Percentiles rank a stretch among this genome's conserved stretches.
Evolutionary conservation across 768 basidiomycete species (phyloP).

Genomic region (Trametes punicea): DNA sequence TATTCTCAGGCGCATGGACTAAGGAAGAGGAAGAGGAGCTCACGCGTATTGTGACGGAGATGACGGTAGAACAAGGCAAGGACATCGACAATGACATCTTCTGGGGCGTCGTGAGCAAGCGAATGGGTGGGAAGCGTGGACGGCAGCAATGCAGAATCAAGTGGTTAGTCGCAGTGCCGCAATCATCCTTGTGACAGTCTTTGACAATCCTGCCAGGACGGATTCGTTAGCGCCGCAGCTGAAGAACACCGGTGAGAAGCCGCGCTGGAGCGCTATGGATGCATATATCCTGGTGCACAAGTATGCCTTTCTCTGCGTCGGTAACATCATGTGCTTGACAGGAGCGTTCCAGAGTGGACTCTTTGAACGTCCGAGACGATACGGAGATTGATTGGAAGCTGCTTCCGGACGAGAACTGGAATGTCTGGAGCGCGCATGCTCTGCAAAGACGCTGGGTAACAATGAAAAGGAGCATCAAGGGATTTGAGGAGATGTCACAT

Average conservation of each 20-base stretch:
- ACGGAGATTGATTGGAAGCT: conserved; percentile 85
- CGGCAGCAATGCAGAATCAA: conserved; percentile 86
- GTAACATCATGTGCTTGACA: neutral
- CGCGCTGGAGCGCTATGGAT: conserved; percentile 74
- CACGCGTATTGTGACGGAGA: conserved; percentile 68
- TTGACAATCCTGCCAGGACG: conserved; percentile 46
- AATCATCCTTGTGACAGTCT: neutral
- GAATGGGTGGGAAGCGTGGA: conserved; percentile 73
- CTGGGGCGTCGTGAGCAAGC: conserved; percentile 73
- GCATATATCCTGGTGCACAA: conserved; percentile 80
- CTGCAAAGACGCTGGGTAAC: conserved; percentile 79
- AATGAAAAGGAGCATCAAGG: conserved; percentile 74
- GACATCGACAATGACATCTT: conserved; percentile 75
- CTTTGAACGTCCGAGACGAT: conserved; percentile 71
- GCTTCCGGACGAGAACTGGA: conserved; percentile 72
- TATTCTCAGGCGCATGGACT: conserved; percentile 61
- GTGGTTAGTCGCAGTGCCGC: conserved; percentile 49
- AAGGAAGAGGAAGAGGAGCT: conserved; percentile 75
- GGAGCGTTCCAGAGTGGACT: conserved; percentile 54
- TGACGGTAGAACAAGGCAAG: conserved; percentile 71
- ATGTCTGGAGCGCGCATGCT: conserved; percentile 78
- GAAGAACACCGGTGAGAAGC: conserved; percentile 67
- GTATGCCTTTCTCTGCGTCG: conserved; percentile 37
- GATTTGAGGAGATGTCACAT: conserved; percentile 77
- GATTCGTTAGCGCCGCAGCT: conserved; percentile 69